These are phyloP conservation scores for Suillus cothurnatus DNA, from an alignment of 768 basidiomycete genomes.

Conservation along the genomic window DNA sequence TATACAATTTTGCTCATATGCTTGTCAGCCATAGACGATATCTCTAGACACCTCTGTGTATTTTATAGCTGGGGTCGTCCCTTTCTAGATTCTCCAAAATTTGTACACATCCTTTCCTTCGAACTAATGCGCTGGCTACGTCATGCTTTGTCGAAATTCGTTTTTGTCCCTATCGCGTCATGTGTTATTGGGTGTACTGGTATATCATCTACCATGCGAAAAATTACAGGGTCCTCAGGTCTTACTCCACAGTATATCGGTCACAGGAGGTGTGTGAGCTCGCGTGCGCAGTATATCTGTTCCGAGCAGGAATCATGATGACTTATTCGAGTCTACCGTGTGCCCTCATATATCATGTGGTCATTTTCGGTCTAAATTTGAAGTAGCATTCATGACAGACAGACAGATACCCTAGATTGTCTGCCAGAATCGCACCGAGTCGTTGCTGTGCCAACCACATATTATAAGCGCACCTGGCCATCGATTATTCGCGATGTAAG, in stretches of 20 bases:
- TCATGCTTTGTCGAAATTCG: neutral
- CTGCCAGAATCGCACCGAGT: too few relatives aligned
- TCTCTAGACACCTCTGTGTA: neutral
- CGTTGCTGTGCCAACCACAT: too few relatives aligned
- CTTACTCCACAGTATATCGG: conserved; percentile 21
- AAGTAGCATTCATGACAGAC: conserved; percentile 26
- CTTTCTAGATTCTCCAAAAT: neutral
- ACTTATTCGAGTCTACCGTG: conserved; percentile 59
- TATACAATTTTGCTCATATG: neutral
- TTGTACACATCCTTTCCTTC: neutral
- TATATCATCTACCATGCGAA: neutral
- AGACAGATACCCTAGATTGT: too few relatives aligned
- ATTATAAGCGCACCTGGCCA: too few relatives aligned
- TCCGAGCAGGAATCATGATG: conserved; percentile 44
- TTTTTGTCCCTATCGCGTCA: too few relatives aligned
- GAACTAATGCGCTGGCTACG: neutral
- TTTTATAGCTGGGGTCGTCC: neutral
- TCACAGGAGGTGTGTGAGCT: conserved; percentile 54
- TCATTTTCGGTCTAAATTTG: conserved; percentile 42
- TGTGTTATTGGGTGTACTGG: neutral
- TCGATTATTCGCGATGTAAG: conserved; percentile 48
- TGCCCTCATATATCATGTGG: conserved; percentile 11
- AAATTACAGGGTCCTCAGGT: neutral
- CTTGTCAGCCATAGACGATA: neutral
- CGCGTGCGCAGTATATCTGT: conserved; percentile 47